Conservation (phyloP, 345 rosid species). For the Ceriops zippeliana region DNA sequence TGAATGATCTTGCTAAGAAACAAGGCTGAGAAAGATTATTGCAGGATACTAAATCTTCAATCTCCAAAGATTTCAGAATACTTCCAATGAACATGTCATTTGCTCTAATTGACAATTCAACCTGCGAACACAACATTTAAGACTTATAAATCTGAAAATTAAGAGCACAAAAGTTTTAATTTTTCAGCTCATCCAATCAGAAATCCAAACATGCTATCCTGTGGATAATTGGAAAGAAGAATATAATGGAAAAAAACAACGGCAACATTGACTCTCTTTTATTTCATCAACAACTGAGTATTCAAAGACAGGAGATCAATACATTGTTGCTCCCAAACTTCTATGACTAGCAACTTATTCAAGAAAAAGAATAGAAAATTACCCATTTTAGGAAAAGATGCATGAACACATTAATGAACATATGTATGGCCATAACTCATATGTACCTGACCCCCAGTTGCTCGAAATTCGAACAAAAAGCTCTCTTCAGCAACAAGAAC, state of each 20-base stretch:
- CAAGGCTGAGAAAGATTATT: slow-evolving; percentile 43
- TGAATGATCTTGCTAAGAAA: slow-evolving; percentile 88
- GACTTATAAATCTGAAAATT: too few species aligned
- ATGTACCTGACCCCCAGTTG: slow-evolving; percentile 89
- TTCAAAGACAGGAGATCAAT: too few species aligned
- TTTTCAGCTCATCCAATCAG: not conserved
- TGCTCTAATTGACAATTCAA: slow-evolving; percentile 73
- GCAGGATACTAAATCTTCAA: slow-evolving; percentile 81
- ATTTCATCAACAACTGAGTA: too few species aligned
- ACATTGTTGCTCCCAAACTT: too few species aligned
- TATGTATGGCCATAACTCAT: slow-evolving; percentile 12
- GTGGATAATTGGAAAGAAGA: too few species aligned
- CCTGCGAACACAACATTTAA: slow-evolving; percentile 37
- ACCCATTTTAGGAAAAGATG: not conserved
- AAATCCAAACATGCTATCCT: not conserved
- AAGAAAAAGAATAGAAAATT: too few species aligned
- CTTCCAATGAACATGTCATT: slow-evolving; percentile 86
- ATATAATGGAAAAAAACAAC: too few species aligned
- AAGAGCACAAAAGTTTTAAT: too few species aligned
- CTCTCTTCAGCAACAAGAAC: slow-evolving; percentile 80
- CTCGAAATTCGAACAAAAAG: slow-evolving; percentile 76
- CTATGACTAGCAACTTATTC: too few species aligned
- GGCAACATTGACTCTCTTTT: too few species aligned
- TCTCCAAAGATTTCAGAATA: slow-evolving; percentile 81
- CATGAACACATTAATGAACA: slow-evolving; percentile 18